Conservation (phyloP, 75 land plant species). For the Pinus albicaulis region DNA sequence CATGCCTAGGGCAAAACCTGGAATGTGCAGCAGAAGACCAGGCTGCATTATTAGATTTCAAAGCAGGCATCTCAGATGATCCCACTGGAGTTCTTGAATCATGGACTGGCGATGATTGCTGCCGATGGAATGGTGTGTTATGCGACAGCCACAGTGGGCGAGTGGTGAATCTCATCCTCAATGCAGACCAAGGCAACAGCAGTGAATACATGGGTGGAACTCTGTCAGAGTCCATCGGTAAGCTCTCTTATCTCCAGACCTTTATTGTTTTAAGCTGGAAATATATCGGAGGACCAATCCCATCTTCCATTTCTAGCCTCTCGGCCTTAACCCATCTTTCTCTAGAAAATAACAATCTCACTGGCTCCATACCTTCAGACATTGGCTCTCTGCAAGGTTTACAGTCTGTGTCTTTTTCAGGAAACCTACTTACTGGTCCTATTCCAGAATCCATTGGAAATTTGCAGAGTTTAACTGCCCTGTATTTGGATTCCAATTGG, state of each 20-base stretch:
- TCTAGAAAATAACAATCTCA: conserved; percentile 7
- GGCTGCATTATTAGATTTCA: conserved; percentile 13
- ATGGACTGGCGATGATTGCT: conserved; percentile 12
- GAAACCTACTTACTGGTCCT: background rate
- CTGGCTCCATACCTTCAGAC: conserved; percentile 4
- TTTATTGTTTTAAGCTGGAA: conserved; percentile 5
- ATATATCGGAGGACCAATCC: background rate
- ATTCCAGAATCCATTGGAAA: background rate
- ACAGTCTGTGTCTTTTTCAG: background rate
- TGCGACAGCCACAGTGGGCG: conserved; percentile 6
- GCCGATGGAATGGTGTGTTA: conserved; percentile 4
- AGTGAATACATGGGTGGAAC: conserved; percentile 2
- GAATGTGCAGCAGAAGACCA: conserved; percentile 9
- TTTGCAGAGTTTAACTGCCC: background rate
- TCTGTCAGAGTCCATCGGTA: conserved; percentile 12
- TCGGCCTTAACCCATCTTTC: conserved; percentile 7
- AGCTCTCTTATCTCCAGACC: conserved; percentile 13
- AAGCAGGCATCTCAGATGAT: background rate
- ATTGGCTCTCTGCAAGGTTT: too few species aligned
- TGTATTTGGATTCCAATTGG: background rate
- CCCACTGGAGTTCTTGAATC: conserved; percentile 2
- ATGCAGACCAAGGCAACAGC: conserved; percentile 5
- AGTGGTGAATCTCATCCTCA: conserved; percentile 6
- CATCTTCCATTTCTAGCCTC: conserved; percentile 5
- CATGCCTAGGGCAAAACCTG: too few species aligned